Evolutionary conservation across 2,329 filamentous ascomycete genomes (phyloP), one percentile per base, ranked within the genome.

Genomic region (Seiridium cupressi): DNA sequence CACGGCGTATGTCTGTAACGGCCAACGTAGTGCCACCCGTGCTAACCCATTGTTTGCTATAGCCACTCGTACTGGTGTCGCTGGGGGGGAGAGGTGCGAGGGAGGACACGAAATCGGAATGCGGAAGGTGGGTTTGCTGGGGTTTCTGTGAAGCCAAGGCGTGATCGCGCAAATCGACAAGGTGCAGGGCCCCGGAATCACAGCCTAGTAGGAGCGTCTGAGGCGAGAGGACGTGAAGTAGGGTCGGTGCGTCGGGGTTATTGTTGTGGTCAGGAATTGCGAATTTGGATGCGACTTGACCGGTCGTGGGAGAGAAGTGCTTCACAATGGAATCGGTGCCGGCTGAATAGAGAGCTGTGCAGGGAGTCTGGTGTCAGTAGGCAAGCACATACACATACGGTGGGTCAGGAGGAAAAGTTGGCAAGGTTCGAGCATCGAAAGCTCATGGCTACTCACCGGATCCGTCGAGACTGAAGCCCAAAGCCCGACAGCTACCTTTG

Each of bases 11-110:
- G 72, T 99, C 95, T 0, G 93, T 96, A 44, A 97, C 89, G 1
- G 93, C 92, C 26, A 99, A 79, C 0, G 94, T 98, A 1, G 92
- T 94, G 49, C 93, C 93, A 40, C 95, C 95, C 0, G 93, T 97
- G 44, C 90, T 95, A 57, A 97, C 85, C 90, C 93, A 99, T 77
- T 98, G 94, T 76, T 97, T 97, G 68, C 91, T 88, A 73, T 91
- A 94, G 4, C 93, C 93, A 18, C 90, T 94, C 0, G 92, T 97
- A 73, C 90, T 95, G 59, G 90, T 86, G 36, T 88, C 84, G 2
- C 90, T 89, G 0, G 93, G 84, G 0, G 93, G 93, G 0, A 99
- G 84, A 1, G 93, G 88, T 0, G 91, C 90, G 49, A 99, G 82
- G 55, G 91, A 93, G 38, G 93, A 95, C 58, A 99, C 86, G 74